Conservation (phyloP, 2,329 filamentous ascomycete genomes). For the Fusarium udum region DNA sequence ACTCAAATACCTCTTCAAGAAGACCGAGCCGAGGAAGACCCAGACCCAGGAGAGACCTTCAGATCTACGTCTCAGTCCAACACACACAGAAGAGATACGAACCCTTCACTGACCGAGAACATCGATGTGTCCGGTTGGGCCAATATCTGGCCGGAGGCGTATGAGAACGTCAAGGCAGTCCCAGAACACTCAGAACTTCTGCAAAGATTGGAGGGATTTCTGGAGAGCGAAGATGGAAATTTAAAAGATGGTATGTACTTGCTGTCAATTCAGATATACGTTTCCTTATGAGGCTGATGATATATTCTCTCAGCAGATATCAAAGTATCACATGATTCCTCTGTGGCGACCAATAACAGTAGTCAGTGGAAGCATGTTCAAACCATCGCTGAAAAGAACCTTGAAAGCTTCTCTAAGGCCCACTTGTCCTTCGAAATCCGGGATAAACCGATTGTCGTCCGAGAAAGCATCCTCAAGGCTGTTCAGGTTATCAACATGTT, state of each 20-base stretch:
- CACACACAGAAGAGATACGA: fast-evolving
- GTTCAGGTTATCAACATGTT: too few relatives aligned
- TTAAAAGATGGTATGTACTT: fast-evolving
- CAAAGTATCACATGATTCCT: fast-evolving
- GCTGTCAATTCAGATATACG: fast-evolving
- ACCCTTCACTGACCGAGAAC: fast-evolving
- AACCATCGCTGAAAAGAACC: neutral
- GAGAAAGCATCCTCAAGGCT: too few relatives aligned
- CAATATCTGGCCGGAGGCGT: fast-evolving
- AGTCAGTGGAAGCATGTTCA: neutral
- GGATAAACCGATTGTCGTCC: fast-evolving
- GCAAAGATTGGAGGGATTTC: fast-evolving
- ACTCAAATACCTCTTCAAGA: too few relatives aligned
- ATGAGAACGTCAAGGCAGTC: fast-evolving
- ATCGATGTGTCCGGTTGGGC: fast-evolving
- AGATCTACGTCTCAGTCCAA: fast-evolving
- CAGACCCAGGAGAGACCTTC: fast-evolving
- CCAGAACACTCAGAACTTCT: neutral
- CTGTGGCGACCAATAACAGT: fast-evolving
- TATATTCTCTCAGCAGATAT: fast-evolving
- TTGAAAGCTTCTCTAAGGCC: fast-evolving
- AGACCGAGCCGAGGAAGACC: too few relatives aligned
- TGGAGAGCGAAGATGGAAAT: fast-evolving
- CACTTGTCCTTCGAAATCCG: neutral
- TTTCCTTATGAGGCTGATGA: fast-evolving